Percentiles rank a stretch among this genome's conserved stretches.
Evolutionary conservation across 148 eudicot genomes (phyloP).

Genomic region (Camellia sinensis): DNA sequence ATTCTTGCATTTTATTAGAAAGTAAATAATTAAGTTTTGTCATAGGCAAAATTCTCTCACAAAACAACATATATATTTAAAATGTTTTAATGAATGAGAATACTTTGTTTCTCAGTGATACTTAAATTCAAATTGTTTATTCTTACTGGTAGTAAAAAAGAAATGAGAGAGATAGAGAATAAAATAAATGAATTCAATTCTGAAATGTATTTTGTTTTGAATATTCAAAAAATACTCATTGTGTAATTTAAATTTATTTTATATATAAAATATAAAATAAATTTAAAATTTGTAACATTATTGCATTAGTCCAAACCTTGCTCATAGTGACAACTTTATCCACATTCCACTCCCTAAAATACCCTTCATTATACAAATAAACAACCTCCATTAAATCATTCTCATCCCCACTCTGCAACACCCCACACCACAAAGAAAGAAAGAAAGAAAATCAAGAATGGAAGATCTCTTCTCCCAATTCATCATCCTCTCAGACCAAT

Average conservation of each 20-base stretch:
- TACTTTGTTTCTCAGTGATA: too few relatives aligned
- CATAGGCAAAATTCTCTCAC: too few relatives aligned
- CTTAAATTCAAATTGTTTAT: too few relatives aligned
- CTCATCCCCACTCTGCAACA: neutral
- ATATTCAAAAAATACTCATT: neutral
- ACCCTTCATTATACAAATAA: too few relatives aligned
- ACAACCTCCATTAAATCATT: neutral
- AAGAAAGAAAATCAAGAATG: constrained; percentile 23
- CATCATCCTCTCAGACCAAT: constrained; percentile 53
- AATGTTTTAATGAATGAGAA: too few relatives aligned
- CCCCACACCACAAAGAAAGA: neutral
- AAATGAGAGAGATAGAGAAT: too few relatives aligned
- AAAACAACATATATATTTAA: too few relatives aligned
- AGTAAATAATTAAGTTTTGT: too few relatives aligned
- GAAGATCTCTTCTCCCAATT: constrained; percentile 61
- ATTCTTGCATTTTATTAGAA: too few relatives aligned
- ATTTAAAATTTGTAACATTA: neutral
- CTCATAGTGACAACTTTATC: neutral
- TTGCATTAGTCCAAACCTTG: neutral
- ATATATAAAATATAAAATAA: too few relatives aligned
- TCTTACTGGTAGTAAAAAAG: too few relatives aligned
- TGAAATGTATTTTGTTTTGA: neutral
- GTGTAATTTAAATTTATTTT: too few relatives aligned
- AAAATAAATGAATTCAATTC: neutral
- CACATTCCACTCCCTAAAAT: neutral